Base-by-base conservation (phyloP, 176 grass and related monocot species). In the Eleusine indica region DNA sequence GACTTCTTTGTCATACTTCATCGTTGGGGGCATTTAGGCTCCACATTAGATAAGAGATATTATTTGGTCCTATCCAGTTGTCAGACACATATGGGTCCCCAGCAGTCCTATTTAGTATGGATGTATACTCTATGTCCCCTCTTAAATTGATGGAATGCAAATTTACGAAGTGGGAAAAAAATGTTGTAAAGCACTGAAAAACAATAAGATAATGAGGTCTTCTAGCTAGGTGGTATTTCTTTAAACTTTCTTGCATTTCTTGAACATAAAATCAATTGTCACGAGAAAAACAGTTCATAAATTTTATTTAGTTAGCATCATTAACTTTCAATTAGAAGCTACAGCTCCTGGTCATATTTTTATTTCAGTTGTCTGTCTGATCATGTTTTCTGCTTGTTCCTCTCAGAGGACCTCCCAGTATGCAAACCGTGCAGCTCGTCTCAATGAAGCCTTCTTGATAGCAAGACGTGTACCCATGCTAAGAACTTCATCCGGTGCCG, bases 391-490 rank as follows among this genome's bases (percentile, higher is more conserved):
- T 63, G 9, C 84, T 83, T 87, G 1, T 73, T 37, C 17, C 0
- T 72, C 57, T 42, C 92, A 97, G 95, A 97, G 72, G 70, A 47
- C 74, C 49, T 84, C 84, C 46, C 92, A 91, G 83, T 87, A 82
- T 76, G 86, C 81, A 19, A 75, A 74, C 51, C 87, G 73, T 1
- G 75, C 92, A 25, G 74, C 89, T 18, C 79, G 80, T 70, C 76
- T 94, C 51, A 92, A 88, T 15, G 90, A 93, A 80, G 88, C 92
- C 68, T 94, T 94, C 86, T 79, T 86, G 29, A 73, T 89, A n/a
- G 84, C 76, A 38, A 86, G 76, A 61, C 90, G 84, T 56, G 86
- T 87, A 77, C 90, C 90, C 6, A 53, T 89, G 39, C 86, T 91
- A 43, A 89, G 90, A 83, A 83, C 88, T 68, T 69, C 77, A 47